Base-by-base conservation (phyloP, 352 stramenopile genomes). In the Aphanomyces euteiches region DNA sequence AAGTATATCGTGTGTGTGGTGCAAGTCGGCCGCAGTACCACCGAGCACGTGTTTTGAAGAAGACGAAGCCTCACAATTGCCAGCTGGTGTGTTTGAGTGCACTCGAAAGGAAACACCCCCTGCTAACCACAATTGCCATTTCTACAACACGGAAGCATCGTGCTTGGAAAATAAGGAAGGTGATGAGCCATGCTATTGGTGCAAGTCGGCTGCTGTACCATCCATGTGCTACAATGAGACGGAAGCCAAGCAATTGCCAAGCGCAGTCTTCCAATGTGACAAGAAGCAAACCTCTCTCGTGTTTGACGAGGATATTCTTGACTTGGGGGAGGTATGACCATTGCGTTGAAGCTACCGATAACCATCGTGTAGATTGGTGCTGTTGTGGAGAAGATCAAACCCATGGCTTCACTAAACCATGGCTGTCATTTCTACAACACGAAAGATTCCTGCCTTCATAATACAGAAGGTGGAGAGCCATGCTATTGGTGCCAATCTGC, bases 401-500 rank as follows among this genome's bases (percentile, higher is more conserved):
- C n/a, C n/a, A 13, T 58, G 1, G 50, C 8, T 34, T 50, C 73
- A 6, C 40, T 47, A 34, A 38, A 59, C 21, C 54, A 56, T 39
- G 80, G 85, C 13, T 93, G 85, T 74, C 84, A 92, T 69, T 68
- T 73, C 34, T 74, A 82, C 69, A 77, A 75, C 56, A 67, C 72
- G 37, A 76, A 89, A 61, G 77, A 85, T 34, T 58, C 57, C 71
- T 93, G 85, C 40, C 36, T 90, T 10, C 38, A 74, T 38, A 79
- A 73, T 48, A 66, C 36, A 15, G 58, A 66, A 36, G 58, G 58
- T 41, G 58, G 37, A 15, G 19, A 48, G 58, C 78, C 89, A 65
- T 93, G 85, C 74, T 79, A 76, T 47, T 93, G 85, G 85, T 93
- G 85, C 74, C 72, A 82, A 70, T 90, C 80, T 41, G 84, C 81